These are phyloP conservation scores for Coniosporium uncinatum DNA, from an alignment of 2,329 filamentous ascomycete species.

Conservation along the genomic window DNA sequence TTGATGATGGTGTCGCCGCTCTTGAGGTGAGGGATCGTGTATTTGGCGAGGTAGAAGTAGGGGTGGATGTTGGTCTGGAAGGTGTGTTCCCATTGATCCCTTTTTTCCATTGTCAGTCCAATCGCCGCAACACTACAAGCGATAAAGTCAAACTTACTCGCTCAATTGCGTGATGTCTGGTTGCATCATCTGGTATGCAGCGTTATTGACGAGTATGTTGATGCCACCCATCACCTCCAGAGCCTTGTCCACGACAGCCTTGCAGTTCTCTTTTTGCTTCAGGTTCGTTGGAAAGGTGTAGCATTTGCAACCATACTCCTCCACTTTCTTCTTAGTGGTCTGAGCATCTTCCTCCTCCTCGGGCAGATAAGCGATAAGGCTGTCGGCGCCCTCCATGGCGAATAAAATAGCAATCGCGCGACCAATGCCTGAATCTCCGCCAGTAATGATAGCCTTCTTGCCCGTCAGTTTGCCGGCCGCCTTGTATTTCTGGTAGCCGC, in stretches of 20 bases:
- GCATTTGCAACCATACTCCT: conserved; percentile 61
- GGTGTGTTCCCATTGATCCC: conserved; percentile 73
- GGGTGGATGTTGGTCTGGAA: conserved; percentile 83
- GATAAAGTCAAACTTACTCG: conserved; percentile 58
- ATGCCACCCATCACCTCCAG: conserved; percentile 60
- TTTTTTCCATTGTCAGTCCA: conserved; percentile 16
- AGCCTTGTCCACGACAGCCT: conserved; percentile 62
- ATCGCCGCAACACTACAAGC: no score
- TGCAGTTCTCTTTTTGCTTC: conserved; percentile 60
- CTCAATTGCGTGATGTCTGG: conserved; percentile 65
- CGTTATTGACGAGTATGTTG: conserved; percentile 72
- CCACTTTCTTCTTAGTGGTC: conserved; percentile 65
- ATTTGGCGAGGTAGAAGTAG: conserved; percentile 78
- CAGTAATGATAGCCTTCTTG: conserved; percentile 75
- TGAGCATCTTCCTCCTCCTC: conserved; percentile 73
- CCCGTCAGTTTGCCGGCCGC: conserved; percentile 71
- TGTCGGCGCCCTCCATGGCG: conserved; percentile 75
- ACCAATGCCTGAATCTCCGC: conserved; percentile 76
- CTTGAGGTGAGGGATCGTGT: conserved; percentile 69
- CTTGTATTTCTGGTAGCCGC: conserved; percentile 65
- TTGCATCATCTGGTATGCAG: conserved; percentile 69
- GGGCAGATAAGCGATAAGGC: conserved; percentile 67
- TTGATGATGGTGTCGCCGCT: conserved; percentile 77
- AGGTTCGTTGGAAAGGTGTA: conserved; percentile 61
- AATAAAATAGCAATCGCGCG: conserved; percentile 71